Conservation (phyloP, 345 rosid species). For the Hevea brasiliensis region DNA sequence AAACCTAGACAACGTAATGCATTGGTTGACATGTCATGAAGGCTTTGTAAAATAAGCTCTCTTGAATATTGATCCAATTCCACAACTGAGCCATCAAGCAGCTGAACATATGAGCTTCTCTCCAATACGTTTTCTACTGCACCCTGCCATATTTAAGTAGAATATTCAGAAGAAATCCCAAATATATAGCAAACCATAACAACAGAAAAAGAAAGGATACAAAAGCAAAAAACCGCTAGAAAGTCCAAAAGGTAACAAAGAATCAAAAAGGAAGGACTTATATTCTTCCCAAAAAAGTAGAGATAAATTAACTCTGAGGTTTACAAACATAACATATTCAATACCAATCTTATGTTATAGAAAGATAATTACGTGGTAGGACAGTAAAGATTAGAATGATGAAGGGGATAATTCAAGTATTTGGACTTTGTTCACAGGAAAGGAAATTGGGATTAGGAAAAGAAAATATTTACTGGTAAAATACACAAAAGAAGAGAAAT, state of each 20-base stretch:
- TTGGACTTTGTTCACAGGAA: too few species aligned
- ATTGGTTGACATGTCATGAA: slow-evolving; percentile 63
- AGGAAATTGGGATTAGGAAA: too few species aligned
- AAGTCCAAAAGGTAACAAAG: not conserved
- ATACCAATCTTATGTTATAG: too few species aligned
- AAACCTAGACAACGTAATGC: slow-evolving; percentile 91
- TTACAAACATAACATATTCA: too few species aligned
- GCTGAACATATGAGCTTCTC: slow-evolving; percentile 72
- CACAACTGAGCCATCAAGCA: slow-evolving; percentile 67
- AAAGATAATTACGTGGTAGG: too few species aligned
- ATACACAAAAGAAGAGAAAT: not conserved
- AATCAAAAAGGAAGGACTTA: not conserved
- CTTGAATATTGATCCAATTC: slow-evolving; percentile 61
- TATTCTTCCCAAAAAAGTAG: too few species aligned
- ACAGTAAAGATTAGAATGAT: too few species aligned
- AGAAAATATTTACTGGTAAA: not conserved
- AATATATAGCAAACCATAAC: not conserved
- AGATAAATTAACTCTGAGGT: too few species aligned
- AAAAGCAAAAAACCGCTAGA: not conserved
- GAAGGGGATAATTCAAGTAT: too few species aligned
- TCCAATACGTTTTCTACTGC: slow-evolving; percentile 90
- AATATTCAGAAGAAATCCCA: not conserved
- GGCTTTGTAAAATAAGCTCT: slow-evolving; percentile 59
- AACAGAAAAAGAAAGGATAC: not conserved
- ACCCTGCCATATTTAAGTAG: slow-evolving; percentile 60